Base-by-base conservation (phyloP, 345 rosid genomes). In the Syzygium aromaticum region DNA sequence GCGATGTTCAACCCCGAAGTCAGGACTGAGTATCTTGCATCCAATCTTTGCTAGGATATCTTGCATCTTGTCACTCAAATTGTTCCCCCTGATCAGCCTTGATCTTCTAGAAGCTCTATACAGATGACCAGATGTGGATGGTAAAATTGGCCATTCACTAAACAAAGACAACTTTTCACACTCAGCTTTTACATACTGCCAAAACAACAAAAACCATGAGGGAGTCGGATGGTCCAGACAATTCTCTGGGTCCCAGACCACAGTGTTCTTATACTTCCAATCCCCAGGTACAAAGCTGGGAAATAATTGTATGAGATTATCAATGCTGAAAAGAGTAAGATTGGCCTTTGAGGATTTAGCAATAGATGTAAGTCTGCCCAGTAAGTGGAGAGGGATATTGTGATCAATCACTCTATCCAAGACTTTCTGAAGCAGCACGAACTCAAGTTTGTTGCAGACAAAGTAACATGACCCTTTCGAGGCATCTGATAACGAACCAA, bases 81-180 rank as follows among this genome's bases (percentile, higher is more conserved):
- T 92, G 83, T 93, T 94, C 17, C 90, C 94, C 86, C 90, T 90
- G 77, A 97, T 90, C 93, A 97, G 92, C 90, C 93, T 97, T 86
- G 99, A 96, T 84, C 93, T 94, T 88, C 87, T 90, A 87, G 96
- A 94, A 91, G 96, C 93, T 89, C 95, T 93, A 89, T 92, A 91
- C 87, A 97, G 90, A 90, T 92, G 90, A 56, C 98, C 98, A 86
- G 99, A 92, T 54, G 91, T 93, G 52, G 98, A 94, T 84, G 99
- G 99, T 91, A 97, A 91, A 87, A 97, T 94, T 61, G 99, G 99
- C 99, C 99, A 97, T 86, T 96, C 99, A 89, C 93, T 88, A 89
- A 97, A 96, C 86, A 93, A 43, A 23, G 95, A 93, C 56, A 97
- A 90, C 82, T 92, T 94, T 88, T 92, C 95, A 88, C 98, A 92